phyloP scores from a whole-genome alignment of 345 rosid species.

The Bruguiera parviflora region DNA sequence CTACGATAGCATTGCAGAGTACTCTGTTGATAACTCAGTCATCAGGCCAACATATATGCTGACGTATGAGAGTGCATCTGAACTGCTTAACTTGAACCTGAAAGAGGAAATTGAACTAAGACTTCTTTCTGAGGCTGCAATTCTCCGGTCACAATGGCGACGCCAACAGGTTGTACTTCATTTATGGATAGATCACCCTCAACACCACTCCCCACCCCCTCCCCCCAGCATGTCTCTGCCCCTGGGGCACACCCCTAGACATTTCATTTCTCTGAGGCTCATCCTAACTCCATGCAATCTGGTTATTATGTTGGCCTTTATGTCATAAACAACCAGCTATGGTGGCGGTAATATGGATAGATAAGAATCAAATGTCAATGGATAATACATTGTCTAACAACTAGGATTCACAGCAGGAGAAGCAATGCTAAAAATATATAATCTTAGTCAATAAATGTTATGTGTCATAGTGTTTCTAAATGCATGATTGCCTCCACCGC shows the following conservation, averaged over 20 bases:
- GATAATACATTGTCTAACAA: no score
- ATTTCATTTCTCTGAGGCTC: no score
- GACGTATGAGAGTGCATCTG: slow-evolving; percentile 94
- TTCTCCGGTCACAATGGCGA: slow-evolving; percentile 77
- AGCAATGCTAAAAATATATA: neutral
- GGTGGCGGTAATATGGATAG: no score
- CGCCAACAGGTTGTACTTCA: slow-evolving; percentile 59
- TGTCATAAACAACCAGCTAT: no score
- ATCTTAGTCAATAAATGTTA: neutral
- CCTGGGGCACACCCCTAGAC: no score
- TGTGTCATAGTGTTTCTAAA: no score
- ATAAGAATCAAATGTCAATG: no score
- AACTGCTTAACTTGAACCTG: slow-evolving; percentile 79
- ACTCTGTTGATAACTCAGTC: slow-evolving; percentile 66
- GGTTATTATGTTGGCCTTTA: no score
- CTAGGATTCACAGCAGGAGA: neutral
- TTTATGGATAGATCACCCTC: neutral
- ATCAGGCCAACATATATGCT: slow-evolving; percentile 94
- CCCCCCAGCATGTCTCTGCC: no score
- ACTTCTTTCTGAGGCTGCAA: slow-evolving; percentile 76
- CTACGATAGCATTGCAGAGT: slow-evolving; percentile 74
- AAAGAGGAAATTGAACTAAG: slow-evolving; percentile 82
- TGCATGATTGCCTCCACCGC: neutral
- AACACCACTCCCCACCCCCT: no score
- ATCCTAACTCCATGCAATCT: no score